These are phyloP conservation scores for Lepidium africanum DNA, from an alignment of 345 rosid genomes.

Conservation along the genomic window DNA sequence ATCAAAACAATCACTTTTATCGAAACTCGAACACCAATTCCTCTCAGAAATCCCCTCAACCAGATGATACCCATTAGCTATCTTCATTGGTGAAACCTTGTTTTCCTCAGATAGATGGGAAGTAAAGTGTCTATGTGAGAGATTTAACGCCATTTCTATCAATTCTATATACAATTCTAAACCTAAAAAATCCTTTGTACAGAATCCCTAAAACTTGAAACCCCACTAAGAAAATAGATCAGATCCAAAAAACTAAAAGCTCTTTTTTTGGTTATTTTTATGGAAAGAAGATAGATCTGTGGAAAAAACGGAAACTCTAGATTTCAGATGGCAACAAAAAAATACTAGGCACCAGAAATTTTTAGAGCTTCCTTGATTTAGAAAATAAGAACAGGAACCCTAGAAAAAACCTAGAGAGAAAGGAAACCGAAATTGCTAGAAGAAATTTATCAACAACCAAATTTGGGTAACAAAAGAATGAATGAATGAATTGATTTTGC, in stretches of 20 bases:
- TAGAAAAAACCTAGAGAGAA: not conserved
- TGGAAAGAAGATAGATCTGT: slow-evolving; percentile 13
- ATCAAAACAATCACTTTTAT: slow-evolving; percentile 52
- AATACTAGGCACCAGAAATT: slow-evolving; percentile 35
- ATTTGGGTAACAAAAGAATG: slow-evolving; percentile 19
- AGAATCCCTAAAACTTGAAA: slow-evolving; percentile 7
- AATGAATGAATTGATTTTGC: not conserved
- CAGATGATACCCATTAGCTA: slow-evolving; percentile 46
- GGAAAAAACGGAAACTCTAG: slow-evolving; percentile 29
- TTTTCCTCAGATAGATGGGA: slow-evolving; percentile 58
- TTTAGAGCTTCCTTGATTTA: slow-evolving; percentile 21
- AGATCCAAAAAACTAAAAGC: slow-evolving; percentile 9
- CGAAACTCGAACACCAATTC: slow-evolving; percentile 36
- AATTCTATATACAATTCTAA: slow-evolving; percentile 13
- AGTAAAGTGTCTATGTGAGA: slow-evolving; percentile 61
- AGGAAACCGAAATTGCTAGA: not conserved
- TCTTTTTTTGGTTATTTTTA: not conserved
- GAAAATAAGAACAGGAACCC: not conserved
- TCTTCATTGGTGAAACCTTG: slow-evolving; percentile 60
- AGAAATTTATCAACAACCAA: slow-evolving; percentile 24
- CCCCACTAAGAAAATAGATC: slow-evolving; percentile 11
- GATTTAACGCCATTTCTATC: slow-evolving; percentile 72
- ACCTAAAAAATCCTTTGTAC: slow-evolving; percentile 10
- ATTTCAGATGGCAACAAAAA: slow-evolving; percentile 42
- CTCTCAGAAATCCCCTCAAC: slow-evolving; percentile 45